phyloP scores from a whole-genome alignment of 192 early-diverging fungal genomes.

The Backusella mclennaniae region DNA sequence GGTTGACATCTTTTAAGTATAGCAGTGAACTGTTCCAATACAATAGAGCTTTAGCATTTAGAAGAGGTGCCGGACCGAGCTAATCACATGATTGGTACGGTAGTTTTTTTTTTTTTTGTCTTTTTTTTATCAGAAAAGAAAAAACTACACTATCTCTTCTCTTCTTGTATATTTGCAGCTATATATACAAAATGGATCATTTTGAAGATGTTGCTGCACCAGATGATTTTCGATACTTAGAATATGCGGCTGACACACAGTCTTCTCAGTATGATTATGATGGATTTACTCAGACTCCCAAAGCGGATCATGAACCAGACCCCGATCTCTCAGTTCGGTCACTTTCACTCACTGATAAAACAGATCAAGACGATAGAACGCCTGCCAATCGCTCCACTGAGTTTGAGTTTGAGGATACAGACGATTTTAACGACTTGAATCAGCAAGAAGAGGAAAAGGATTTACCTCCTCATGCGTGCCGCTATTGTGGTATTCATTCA shows the following conservation, averaged over 20 bases:
- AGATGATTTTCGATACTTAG: conserved; percentile 56
- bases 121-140: not conserved
- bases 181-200: conserved; percentile 27
- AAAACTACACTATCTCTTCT: not conserved
- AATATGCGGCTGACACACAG: conserved; percentile 57
- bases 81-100: not conserved
- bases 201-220: conserved; percentile 32
- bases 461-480: conserved; percentile 82
- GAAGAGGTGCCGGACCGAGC: not conserved
- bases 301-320: conserved; percentile 40
- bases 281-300: conserved; percentile 49
- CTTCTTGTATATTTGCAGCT: not conserved
- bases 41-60: not conserved
- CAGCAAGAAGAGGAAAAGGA: conserved; percentile 47
- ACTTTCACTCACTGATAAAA: conserved; percentile 31
- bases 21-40: too few relatives aligned
- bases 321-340: conserved; percentile 48
- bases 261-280: conserved; percentile 68
- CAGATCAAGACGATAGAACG: conserved; percentile 18
- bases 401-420: conserved; percentile 47
- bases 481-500: conserved; percentile 93
- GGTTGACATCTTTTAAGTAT: too few relatives aligned
- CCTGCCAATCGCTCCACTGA: conserved; percentile 14
- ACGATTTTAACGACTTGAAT: conserved; percentile 53
- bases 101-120: not conserved